These are phyloP conservation scores for Saksenaea oblongispora DNA, from an alignment of 371 early-diverging fungal species.

Conservation along the genomic window DNA sequence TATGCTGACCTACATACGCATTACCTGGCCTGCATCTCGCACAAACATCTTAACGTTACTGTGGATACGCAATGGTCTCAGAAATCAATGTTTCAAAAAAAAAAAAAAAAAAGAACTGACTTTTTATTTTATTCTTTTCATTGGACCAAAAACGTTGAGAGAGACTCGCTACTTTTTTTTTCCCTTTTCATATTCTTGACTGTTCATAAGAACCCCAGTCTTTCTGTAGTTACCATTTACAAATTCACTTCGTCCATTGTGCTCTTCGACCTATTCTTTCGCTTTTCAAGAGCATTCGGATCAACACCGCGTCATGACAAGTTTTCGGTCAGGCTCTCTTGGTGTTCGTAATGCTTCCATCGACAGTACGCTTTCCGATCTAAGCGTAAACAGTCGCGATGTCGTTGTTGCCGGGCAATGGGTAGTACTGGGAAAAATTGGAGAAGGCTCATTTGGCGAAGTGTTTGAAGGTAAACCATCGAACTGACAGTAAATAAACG, in stretches of 20 bases:
- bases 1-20: constrained; percentile 1
- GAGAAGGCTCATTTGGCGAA: constrained; percentile 69
- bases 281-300: background rate
- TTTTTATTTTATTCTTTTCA: background rate
- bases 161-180: constrained; percentile 1
- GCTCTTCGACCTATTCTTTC: background rate
- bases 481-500: too few species aligned
- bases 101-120: background rate
- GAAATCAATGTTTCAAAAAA: background rate
- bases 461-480: constrained; percentile 68
- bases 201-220: background rate
- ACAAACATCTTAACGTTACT: background rate
- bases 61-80: background rate
- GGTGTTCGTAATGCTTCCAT: constrained; percentile 29
- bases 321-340: constrained; percentile 14
- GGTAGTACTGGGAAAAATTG: constrained; percentile 60
- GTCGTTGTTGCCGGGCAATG: constrained; percentile 59
- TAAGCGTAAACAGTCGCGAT: constrained; percentile 37
- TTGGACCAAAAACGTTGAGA: background rate
- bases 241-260: background rate
- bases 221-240: background rate
- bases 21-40: background rate
- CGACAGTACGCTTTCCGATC: constrained; percentile 32
- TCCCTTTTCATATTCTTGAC: background rate
- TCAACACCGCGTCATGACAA: constrained; percentile 8